phyloP scores from a whole-genome alignment of 2,329 filamentous ascomycete genomes.

The Curvularia verruculosa region DNA sequence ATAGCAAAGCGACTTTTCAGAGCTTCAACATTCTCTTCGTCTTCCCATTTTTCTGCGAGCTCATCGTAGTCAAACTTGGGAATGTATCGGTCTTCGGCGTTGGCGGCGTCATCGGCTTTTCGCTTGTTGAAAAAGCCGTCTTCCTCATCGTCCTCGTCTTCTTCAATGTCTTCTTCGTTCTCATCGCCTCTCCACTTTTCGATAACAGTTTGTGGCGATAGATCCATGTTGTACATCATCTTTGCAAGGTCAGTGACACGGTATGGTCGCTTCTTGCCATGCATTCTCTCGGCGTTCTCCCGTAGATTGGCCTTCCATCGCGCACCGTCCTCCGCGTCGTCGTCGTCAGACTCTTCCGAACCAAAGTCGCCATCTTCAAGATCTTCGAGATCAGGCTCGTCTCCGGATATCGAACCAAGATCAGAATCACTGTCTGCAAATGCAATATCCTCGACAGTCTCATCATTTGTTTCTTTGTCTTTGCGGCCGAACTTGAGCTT shows the following conservation, averaged over 20 bases:
- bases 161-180: slow-evolving; percentile 57
- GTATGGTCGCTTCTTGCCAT: slow-evolving; percentile 73
- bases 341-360: slow-evolving; percentile 59
- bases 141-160: slow-evolving; percentile 67
- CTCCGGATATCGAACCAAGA: slow-evolving; percentile 80
- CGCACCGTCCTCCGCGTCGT: slow-evolving; percentile 73
- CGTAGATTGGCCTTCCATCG: slow-evolving; percentile 90
- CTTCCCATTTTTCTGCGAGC: slow-evolving; percentile 84
- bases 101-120: slow-evolving; percentile 55
- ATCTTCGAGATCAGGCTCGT: slow-evolving; percentile 48
- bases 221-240: slow-evolving; percentile 83
- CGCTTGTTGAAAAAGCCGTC: slow-evolving; percentile 68
- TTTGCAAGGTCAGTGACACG: slow-evolving; percentile 82
- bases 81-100: slow-evolving; percentile 75
- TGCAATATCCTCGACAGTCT: slow-evolving; percentile 69
- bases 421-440: slow-evolving; percentile 99
- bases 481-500: slow-evolving; percentile 37
- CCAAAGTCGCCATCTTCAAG: slow-evolving; percentile 57
- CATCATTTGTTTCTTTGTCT: slow-evolving; percentile 37
- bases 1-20: slow-evolving; percentile 78
- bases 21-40: slow-evolving; percentile 75
- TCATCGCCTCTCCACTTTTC: slow-evolving; percentile 78
- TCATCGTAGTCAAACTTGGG: slow-evolving; percentile 80
- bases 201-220: slow-evolving; percentile 77
- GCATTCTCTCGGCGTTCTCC: slow-evolving; percentile 73